phyloP scores from a whole-genome alignment of 148 eudicot genomes.

The Polygonum aviculare region DNA sequence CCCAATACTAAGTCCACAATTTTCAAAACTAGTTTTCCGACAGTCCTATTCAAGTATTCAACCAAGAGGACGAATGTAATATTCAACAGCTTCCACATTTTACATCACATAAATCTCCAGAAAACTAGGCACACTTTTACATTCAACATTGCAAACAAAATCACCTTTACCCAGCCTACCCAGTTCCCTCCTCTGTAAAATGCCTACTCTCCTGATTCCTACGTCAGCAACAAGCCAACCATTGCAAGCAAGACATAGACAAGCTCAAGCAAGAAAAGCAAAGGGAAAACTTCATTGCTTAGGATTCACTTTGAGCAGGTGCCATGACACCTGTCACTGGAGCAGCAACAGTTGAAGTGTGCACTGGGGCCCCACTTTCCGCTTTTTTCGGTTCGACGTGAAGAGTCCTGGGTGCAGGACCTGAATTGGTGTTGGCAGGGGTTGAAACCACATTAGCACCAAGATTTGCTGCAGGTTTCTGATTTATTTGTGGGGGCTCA shows the following conservation, averaged over 20 bases:
- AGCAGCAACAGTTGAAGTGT: neutral
- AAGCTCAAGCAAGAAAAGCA: neutral
- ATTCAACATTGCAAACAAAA: neutral
- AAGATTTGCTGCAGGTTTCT: slow-evolving; percentile 2
- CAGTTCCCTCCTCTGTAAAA: neutral
- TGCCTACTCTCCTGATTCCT: neutral
- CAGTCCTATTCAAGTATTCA: too few species aligned
- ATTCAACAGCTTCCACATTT: neutral
- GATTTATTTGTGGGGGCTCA: neutral
- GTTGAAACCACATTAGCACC: neutral
- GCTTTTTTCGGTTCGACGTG: slow-evolving; percentile 11
- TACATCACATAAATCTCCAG: neutral
- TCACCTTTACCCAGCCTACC: neutral
- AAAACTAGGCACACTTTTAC: neutral
- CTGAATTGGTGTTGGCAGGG: neutral
- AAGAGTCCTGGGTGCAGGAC: neutral
- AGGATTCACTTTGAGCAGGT: slow-evolving; percentile 4
- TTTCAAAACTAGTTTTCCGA: too few species aligned
- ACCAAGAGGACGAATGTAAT: neutral
- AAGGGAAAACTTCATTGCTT: slow-evolving; percentile 8
- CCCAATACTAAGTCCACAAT: too few species aligned
- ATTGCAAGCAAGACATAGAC: neutral
- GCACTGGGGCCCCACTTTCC: slow-evolving; percentile 5
- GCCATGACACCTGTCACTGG: neutral
- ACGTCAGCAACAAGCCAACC: neutral